phyloP scores from a whole-genome alignment of 768 basidiomycete genomes.

The Calocybe cyanea region DNA sequence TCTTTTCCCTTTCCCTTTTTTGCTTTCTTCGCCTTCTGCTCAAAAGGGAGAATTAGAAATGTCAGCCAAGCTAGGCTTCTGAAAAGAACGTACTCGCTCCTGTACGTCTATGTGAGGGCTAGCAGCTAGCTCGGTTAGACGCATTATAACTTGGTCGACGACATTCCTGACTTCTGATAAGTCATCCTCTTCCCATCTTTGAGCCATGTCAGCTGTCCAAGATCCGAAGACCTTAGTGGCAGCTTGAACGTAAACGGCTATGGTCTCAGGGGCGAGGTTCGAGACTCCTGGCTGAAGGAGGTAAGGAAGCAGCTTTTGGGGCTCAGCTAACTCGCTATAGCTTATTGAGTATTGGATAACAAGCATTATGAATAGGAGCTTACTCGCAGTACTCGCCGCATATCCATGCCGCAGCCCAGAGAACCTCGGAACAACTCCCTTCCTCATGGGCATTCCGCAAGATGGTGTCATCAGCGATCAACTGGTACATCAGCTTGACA shows the following conservation, averaged over 20 bases:
- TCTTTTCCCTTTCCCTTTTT: conserved; percentile 37
- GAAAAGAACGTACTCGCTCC: conserved; percentile 60
- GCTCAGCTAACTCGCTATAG: conserved; percentile 71
- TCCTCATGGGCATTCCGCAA: conserved; percentile 62
- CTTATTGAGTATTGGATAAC: conserved; percentile 3
- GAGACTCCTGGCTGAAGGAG: conserved; percentile 60
- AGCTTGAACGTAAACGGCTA: conserved; percentile 80
- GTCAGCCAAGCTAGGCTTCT: no score
- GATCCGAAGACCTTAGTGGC: conserved; percentile 82
- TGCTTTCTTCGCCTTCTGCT: conserved; percentile 36
- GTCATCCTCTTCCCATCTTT: conserved; percentile 72
- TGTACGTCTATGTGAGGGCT: conserved; percentile 84
- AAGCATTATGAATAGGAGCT: conserved; percentile 18
- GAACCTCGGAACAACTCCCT: conserved; percentile 76
- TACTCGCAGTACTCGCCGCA: conserved; percentile 93
- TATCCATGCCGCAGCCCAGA: conserved; percentile 96
- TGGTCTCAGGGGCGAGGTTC: conserved; percentile 57
- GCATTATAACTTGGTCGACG: conserved; percentile 58
- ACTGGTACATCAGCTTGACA: conserved; percentile 76
- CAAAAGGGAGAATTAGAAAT: no score
- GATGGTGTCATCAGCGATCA: conserved; percentile 77
- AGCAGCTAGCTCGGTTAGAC: conserved; percentile 54
- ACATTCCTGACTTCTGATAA: conserved; percentile 59
- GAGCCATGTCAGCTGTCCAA: conserved; percentile 76
- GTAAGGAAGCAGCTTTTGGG: conserved; percentile 67